Evolutionary conservation across 2,329 filamentous ascomycete species (phyloP), one percentile per base, ranked within the genome.

Genomic region (Talaromyces sp.): DNA sequence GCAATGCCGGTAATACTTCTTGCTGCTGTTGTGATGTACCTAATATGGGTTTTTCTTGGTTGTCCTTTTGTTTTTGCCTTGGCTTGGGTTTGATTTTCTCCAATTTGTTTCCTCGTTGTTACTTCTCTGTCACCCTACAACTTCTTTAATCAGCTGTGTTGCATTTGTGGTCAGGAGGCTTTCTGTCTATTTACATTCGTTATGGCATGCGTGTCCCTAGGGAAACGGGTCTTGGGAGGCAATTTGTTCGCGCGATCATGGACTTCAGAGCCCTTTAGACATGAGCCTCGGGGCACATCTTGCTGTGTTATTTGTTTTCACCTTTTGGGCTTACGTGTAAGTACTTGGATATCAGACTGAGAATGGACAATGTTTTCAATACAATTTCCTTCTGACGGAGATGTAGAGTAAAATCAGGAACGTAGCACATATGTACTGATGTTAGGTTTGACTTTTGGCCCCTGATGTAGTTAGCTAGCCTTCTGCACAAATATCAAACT

Each of bases 101-200:
- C 18, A 37, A 21, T 61, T 9, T n/a, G 6, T 60, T 54, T 16
- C 5, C 56, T 25, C 54, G 54, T 35, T 50, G 12, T 50, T 42
- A 6, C 11, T 25, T 35, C 11, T 52, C 50, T 16, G 28, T 37
- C 18, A 25, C 58, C 33, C 28, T 25, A 11, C 28, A 52, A 12
- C 28, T 50, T 60, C n/a, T 52, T 52, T 60, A 40, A 52, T 60
- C 21, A 23, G 21, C 18, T 37, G 31, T 50, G 31, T 44, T 55
- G 58, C 58, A 61, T 54, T 21, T 55, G 35, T 55, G 58, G 2
- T 23, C 35, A 40, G 37, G 58, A 61, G 58, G 48, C 44, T 61
- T 44, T 46, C 46, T 55, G 59, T 54, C 58, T 54, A 25, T 60
- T 44, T 61, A 18, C 37, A n/a, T 25, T 61, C 23, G 46, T 28